Evolutionary conservation across 2,329 filamentous ascomycete genomes (phyloP), one percentile per base, ranked within the genome.

Genomic region (Stagonosporopsis vannaccii): DNA sequence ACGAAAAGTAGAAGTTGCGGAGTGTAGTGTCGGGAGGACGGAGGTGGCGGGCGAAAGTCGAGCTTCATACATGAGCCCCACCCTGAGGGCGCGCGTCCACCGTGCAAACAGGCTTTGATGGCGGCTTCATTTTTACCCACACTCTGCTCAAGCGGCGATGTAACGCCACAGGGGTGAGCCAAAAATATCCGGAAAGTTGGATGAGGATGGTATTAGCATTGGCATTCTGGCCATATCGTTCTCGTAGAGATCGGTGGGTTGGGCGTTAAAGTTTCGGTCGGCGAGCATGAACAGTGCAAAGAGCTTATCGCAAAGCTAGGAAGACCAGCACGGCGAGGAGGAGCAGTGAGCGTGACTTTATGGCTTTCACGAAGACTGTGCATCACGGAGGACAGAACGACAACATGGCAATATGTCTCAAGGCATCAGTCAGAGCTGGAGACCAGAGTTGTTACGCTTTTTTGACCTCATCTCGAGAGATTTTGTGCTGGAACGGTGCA

Each of bases 181-280:
- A 42, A 53, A 25, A 19, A 47, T 11, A 56, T 42, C 42, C 15
- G 56, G 36, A 51, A 56, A 62, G 19, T 55, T 47, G 33, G 56
- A 47, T 30, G 39, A 50, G 22, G 30, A 39, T 62, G 45, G 48
- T 32, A 23, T 17, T 35, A 32, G 35, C 44, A 15, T 28, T 35
- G 30, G 19, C 37, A 28, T 51, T 11, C 37, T 54, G 23, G 8
- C 43, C 33, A 42, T 47, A 8, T n/a, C 17, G 12, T 20, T 26
- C 22, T 53, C 13, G n/a, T 30, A 11, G 2, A 20, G 22, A 32
- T 32, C 7, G 9, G 12, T 52, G 33, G 33, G 25, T 33, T 41
- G 25, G 11, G 35, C 41, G 23, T 45, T 40, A 43, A 47, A n/a
- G n/a, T n/a, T 30, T 30, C 12, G 13, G 6, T 15, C 26, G 22